phyloP scores from a whole-genome alignment of 768 basidiomycete species.

The Mycena capillaripes region DNA sequence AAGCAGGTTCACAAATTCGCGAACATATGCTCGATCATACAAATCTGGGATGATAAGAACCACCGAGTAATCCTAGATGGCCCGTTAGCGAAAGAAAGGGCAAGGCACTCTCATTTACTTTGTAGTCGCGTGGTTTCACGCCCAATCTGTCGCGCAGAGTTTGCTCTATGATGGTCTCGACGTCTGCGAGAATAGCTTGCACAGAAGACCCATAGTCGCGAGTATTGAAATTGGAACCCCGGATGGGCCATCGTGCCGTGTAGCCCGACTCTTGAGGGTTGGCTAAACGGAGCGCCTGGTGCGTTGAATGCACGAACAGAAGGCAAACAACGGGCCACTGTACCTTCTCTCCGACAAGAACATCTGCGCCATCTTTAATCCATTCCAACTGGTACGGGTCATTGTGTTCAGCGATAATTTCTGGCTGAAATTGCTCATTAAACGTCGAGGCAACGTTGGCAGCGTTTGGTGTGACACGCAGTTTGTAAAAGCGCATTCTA shows the following conservation, averaged over 20 bases:
- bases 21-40: slow-evolving; percentile 87
- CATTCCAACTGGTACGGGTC: slow-evolving; percentile 90
- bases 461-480: slow-evolving; percentile 80
- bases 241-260: slow-evolving; percentile 85
- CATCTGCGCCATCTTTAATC: slow-evolving; percentile 73
- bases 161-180: slow-evolving; percentile 76
- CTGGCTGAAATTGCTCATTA: slow-evolving; percentile 88
- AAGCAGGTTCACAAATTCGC: slow-evolving; percentile 80
- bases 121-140: slow-evolving; percentile 67
- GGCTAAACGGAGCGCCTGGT: slow-evolving; percentile 77
- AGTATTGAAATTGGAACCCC: slow-evolving; percentile 86
- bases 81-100: not conserved
- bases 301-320: slow-evolving; percentile 19
- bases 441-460: slow-evolving; percentile 80
- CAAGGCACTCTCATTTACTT: slow-evolving; percentile 57
- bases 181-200: slow-evolving; percentile 81
- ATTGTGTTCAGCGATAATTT: slow-evolving; percentile 87
- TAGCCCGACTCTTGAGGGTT: slow-evolving; percentile 80
- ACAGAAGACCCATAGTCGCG: slow-evolving; percentile 76
- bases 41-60: slow-evolving; percentile 94
- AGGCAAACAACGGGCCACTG: slow-evolving; percentile 10
- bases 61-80: slow-evolving; percentile 85
- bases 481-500: slow-evolving; percentile 89
- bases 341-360: slow-evolving; percentile 82
- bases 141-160: slow-evolving; percentile 74